A percentile compares a stretch with the other conserved stretches of the same genome.
phyloP scores from a whole-genome alignment of 345 rosid genomes.

The Syzygium grande region DNA sequence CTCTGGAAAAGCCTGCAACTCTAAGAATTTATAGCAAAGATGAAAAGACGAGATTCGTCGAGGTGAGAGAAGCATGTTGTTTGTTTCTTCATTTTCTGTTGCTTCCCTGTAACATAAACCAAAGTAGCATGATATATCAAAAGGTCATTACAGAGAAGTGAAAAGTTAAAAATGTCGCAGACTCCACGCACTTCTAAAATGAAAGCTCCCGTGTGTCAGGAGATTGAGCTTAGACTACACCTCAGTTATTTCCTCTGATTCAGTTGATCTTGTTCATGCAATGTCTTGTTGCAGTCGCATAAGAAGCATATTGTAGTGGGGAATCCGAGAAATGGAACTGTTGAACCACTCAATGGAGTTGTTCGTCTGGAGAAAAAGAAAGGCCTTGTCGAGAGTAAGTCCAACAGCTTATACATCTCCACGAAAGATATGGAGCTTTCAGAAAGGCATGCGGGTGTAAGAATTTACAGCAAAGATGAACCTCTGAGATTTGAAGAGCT shows the following conservation, averaged over 20 bases:
- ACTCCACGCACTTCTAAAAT: background rate
- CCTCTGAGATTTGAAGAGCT: background rate
- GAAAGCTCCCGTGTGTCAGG: background rate
- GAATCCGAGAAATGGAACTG: background rate
- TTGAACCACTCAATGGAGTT: background rate
- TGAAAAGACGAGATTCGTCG: background rate
- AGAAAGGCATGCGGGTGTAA: background rate
- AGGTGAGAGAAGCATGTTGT: background rate
- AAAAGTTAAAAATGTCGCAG: background rate
- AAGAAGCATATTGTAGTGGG: background rate
- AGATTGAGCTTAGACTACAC: background rate
- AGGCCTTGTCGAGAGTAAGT: background rate
- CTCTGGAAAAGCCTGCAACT: background rate
- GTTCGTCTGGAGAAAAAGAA: background rate
- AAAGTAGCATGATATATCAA: background rate
- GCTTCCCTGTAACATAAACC: background rate
- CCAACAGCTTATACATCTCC: background rate
- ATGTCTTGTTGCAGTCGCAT: background rate
- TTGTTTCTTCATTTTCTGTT: background rate
- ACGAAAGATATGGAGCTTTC: background rate
- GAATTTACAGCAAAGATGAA: background rate
- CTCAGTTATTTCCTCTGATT: background rate
- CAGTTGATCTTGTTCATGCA: background rate
- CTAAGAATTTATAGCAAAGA: background rate
- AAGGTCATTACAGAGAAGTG: background rate